phyloP scores from a whole-genome alignment of 805 yeast genomes.

The Starmera amethionina region DNA sequence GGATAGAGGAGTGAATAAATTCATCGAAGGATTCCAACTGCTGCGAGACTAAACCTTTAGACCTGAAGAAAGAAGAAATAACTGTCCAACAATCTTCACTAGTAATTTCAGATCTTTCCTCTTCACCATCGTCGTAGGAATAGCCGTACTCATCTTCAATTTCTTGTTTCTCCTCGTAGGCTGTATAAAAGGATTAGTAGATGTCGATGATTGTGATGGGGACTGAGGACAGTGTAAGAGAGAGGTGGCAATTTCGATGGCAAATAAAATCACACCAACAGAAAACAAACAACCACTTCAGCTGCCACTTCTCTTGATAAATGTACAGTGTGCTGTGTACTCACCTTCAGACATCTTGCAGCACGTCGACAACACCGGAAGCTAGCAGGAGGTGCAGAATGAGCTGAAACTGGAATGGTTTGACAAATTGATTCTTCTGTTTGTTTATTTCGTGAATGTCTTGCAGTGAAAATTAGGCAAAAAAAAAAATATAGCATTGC shows the following conservation, averaged over 20 bases:
- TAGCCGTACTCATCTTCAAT: constrained; percentile 44
- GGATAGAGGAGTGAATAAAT: constrained; percentile 92
- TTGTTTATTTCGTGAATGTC: too few relatives aligned
- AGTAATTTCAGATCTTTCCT: constrained; percentile 41
- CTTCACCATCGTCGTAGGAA: constrained; percentile 57
- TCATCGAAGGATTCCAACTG: constrained; percentile 98
- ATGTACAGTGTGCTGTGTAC: neutral
- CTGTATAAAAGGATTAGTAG: constrained; percentile 9
- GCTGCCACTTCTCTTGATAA: too few relatives aligned
- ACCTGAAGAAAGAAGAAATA: constrained; percentile 90
- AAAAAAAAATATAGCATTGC: too few relatives aligned
- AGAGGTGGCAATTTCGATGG: too few relatives aligned
- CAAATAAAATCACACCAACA: too few relatives aligned
- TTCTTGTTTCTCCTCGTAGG: constrained; percentile 18
- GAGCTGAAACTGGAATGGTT: too few relatives aligned
- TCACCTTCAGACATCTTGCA: constrained; percentile 2
- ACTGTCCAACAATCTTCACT: constrained; percentile 99
- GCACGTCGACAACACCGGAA: too few relatives aligned
- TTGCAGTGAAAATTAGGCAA: too few relatives aligned
- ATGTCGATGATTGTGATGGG: neutral
- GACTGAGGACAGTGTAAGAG: neutral
- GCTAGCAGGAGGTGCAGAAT: too few relatives aligned
- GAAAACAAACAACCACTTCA: too few relatives aligned
- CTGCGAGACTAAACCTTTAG: constrained; percentile 94
- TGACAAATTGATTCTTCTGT: too few relatives aligned